Evolutionary conservation across 805 yeast species (phyloP), one percentile per base, ranked within the genome.

Genomic region (Candida broadrunensis): DNA sequence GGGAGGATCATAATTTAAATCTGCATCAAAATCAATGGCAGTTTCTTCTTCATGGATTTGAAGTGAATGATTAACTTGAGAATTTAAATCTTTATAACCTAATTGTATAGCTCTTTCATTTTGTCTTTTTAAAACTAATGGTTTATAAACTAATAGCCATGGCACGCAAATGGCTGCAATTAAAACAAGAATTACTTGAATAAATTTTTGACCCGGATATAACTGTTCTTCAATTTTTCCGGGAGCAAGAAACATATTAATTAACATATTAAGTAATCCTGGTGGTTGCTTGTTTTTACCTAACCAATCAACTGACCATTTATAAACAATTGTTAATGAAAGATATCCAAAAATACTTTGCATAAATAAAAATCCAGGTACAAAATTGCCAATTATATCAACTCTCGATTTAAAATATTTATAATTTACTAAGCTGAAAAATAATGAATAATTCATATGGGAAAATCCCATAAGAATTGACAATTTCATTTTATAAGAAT

Each of bases 401-500:
- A 83, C 77, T 51, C 62, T 63, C 11, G 84, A 78, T 32, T 75
- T 66, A 67, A 81, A 82, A 50, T 72, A 71, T 25, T 74, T 49
- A 47, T 75, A 78, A 51, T 84, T 84, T 20, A 78, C 86, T 46
- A 82, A 65, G n/a, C 87, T 79, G 54, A 81, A 82, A 63, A 76
- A 62, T 54, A 76, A 79, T 0, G 88, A 82, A 56, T 84, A 84
- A 17, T 81, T 70, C 90, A 84, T 84, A 58, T 84, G 90, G 35
- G 75, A 65, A 55, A 78, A 83, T 19, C 90, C 90, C 85, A 84
- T 81, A 42, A 84, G 65, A 45, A 84, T 80, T 1, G 89, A 83
- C 43, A 84, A 62, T 51, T 84, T 84, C 90, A 84, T 84, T 60
- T 84, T 84, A 61, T 81, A 83, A 0, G 89, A 83, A 56, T 84